phyloP scores from a whole-genome alignment of 1,284 basidiomycete genomes.

The Puccinia triticina region DNA sequence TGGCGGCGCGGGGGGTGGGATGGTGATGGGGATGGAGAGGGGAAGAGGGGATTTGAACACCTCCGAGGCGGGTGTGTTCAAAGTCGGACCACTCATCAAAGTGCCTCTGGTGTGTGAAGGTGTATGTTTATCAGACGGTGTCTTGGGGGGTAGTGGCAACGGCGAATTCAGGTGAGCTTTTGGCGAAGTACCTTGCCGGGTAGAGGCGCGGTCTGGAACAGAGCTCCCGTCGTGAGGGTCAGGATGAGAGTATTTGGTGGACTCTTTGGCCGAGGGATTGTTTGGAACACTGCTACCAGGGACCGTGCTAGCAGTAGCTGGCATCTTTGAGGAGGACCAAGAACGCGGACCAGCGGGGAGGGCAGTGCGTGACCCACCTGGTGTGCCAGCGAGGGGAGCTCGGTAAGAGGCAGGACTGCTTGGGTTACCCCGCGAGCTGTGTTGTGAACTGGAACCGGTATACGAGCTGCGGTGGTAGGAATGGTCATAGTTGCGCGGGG shows the following conservation, averaged over 20 bases:
- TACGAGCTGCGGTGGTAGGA: constrained; percentile 27
- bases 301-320: background rate
- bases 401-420: constrained; percentile 25
- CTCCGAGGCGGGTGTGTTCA: constrained; percentile 48
- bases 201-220: background rate
- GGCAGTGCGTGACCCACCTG: constrained; percentile 12
- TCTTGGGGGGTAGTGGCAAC: background rate
- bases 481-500: constrained; percentile 15
- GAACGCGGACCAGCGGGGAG: constrained; percentile 30
- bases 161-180: constrained; percentile 10
- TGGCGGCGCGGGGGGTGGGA: constrained; percentile 46
- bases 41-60: constrained; percentile 48
- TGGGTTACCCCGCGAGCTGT: background rate
- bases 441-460: constrained; percentile 16
- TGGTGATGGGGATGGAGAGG: constrained; percentile 47
- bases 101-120: background rate
- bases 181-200: background rate
- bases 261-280: constrained; percentile 10
- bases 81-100: constrained; percentile 38
- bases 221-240: constrained; percentile 3
- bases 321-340: constrained; percentile 33
- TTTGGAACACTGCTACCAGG: background rate
- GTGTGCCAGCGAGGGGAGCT: background rate
- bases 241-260: constrained; percentile 2
- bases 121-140: constrained; percentile 16